These are phyloP conservation scores for Pyricularia grisea DNA, from an alignment of 2,329 filamentous ascomycete genomes.

Conservation along the genomic window DNA sequence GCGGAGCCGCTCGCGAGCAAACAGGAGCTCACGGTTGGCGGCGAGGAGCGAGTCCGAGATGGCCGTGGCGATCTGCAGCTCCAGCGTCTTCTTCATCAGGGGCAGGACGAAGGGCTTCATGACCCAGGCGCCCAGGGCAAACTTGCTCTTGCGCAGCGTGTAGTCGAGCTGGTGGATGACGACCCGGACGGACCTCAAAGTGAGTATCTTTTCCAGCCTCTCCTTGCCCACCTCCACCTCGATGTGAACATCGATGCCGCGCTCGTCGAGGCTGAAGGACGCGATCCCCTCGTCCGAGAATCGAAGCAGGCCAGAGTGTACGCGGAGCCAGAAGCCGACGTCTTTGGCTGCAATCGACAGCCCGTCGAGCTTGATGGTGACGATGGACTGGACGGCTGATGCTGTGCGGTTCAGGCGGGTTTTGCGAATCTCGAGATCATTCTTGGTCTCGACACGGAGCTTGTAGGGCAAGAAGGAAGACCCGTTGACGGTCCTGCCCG, in stretches of 20 bases:
- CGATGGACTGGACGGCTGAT: conserved; percentile 56
- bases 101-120: conserved; percentile 78
- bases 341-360: conserved; percentile 78
- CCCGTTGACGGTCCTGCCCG: conserved; percentile 72
- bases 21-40: conserved; percentile 78
- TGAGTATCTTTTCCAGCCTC: conserved; percentile 70
- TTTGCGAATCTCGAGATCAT: conserved; percentile 79
- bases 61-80: conserved; percentile 64
- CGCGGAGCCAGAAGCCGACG: conserved; percentile 79
- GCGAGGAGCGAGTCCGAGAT: conserved; percentile 62
- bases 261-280: conserved; percentile 75
- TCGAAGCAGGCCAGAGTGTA: conserved; percentile 65
- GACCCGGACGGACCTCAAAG: conserved; percentile 66
- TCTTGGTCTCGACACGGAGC: conserved; percentile 72
- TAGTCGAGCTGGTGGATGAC: conserved; percentile 83
- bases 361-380: conserved; percentile 73
- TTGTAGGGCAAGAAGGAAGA: conserved; percentile 85
- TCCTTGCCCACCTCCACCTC: conserved; percentile 78
- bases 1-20: conserved; percentile 74
- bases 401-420: conserved; percentile 55
- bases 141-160: conserved; percentile 62
- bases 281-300: conserved; percentile 78
- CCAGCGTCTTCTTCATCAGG: conserved; percentile 68
- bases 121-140: conserved; percentile 71
- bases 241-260: conserved; percentile 67